Percentiles rank a stretch among this genome's conserved stretches.
Conservation (phyloP, 1,139 yeast species). For the Yamadazyma spencermartinsiae region DNA sequence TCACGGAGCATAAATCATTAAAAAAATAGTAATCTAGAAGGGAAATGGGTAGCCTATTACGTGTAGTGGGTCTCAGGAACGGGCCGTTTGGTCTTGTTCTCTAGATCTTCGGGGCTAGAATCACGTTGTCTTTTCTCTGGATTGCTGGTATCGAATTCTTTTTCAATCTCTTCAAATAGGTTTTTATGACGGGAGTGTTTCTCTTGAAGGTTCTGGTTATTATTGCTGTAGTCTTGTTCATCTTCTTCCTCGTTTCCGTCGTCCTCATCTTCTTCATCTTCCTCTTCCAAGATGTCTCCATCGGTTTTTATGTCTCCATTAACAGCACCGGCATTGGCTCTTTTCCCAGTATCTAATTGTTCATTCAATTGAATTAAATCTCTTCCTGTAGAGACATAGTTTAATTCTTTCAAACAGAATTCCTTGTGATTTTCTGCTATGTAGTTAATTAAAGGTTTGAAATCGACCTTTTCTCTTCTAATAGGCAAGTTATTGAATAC, state of each 20-base stretch:
- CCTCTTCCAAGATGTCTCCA: conserved; percentile 14
- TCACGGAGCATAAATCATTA: no score
- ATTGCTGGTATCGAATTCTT: conserved; percentile 13
- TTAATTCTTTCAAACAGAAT: conserved; percentile 31
- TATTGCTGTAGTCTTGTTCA: conserved; percentile 5
- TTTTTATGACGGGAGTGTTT: conserved; percentile 11
- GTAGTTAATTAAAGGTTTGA: conserved; percentile 48
- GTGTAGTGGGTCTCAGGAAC: neutral
- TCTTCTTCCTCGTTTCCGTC: conserved; percentile 10
- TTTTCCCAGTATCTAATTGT: conserved; percentile 11
- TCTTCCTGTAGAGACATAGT: conserved; percentile 32
- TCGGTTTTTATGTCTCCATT: conserved; percentile 14
- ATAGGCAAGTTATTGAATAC: conserved; percentile 36
- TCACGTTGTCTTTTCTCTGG: conserved; percentile 12
- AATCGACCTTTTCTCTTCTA: conserved; percentile 36
- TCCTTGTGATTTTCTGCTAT: conserved; percentile 45
- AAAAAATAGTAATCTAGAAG: no score
- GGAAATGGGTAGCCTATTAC: no score
- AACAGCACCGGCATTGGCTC: conserved; percentile 2
- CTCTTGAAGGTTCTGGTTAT: conserved; percentile 5
- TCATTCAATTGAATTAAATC: conserved; percentile 23
- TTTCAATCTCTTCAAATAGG: conserved; percentile 21
- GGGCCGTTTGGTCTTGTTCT: conserved; percentile 1
- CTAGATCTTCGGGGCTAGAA: conserved; percentile 3
- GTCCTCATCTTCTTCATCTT: conserved; percentile 7